phyloP scores from a whole-genome alignment of 2,329 filamentous ascomycete genomes.

The Aureobasidium sp. region DNA sequence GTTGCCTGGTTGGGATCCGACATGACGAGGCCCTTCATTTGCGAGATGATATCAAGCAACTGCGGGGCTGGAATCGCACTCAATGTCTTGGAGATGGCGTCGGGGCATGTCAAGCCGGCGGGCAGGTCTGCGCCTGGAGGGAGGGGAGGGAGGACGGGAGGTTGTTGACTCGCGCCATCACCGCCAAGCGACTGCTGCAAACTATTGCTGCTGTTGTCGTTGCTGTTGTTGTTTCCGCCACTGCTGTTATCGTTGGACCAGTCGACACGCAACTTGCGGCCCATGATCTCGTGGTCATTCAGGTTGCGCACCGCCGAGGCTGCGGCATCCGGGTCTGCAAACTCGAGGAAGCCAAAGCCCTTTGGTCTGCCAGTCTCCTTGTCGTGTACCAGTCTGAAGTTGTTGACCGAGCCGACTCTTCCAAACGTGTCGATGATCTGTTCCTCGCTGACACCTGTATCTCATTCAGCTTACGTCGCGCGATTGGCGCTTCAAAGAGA shows the following conservation, averaged over 20 bases:
- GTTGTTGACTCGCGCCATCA: conserved; percentile 41
- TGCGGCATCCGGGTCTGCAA: conserved; percentile 84
- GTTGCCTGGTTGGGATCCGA: conserved; percentile 76
- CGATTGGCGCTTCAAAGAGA: background rate
- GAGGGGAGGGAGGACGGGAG: conserved; percentile 63
- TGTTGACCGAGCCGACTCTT: conserved; percentile 80
- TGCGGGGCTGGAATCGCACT: conserved; percentile 79
- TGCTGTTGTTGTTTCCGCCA: conserved; percentile 26
- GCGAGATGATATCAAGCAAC: conserved; percentile 83
- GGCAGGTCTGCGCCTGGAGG: conserved; percentile 80
- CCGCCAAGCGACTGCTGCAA: conserved; percentile 18
- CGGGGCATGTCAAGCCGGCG: conserved; percentile 73
- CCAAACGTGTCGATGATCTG: conserved; percentile 92
- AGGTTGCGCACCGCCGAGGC: conserved; percentile 91
- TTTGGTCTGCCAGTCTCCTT: conserved; percentile 91
- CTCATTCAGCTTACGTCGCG: background rate
- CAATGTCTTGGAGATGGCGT: conserved; percentile 87
- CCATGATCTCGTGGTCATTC: conserved; percentile 93
- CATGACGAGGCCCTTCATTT: conserved; percentile 87
- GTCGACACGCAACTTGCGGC: conserved; percentile 86
- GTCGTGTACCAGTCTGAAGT: conserved; percentile 91
- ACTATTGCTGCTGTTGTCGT: conserved; percentile 16
- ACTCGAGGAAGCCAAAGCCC: conserved; percentile 95
- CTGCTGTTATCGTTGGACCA: conserved; percentile 88
- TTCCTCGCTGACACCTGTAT: conserved; percentile 81